Conservation (phyloP, 225 moss, liverwort and hornwort genomes). For the Physcomitrium patens region DNA sequence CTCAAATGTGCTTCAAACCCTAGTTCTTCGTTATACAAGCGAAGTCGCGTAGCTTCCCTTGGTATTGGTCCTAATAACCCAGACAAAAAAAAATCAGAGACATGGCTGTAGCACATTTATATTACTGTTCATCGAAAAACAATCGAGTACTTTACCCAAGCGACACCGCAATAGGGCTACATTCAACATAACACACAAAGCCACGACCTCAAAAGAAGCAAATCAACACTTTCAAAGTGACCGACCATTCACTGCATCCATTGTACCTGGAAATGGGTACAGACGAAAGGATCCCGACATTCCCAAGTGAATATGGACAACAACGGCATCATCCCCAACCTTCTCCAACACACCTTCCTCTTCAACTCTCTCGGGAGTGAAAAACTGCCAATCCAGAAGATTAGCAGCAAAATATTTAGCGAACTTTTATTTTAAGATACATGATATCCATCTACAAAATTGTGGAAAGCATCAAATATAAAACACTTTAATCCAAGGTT, state of each 20-base stretch:
- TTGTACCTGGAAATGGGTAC: slow-evolving; percentile 69
- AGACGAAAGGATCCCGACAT: slow-evolving; percentile 93
- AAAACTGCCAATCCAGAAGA: slow-evolving; percentile 61
- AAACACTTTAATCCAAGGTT: slow-evolving; percentile 18
- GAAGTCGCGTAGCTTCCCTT: slow-evolving; percentile 72
- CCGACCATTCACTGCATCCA: background rate
- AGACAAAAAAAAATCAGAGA: slow-evolving; percentile 7
- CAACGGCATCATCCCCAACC: slow-evolving; percentile 65
- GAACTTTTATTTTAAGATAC: background rate
- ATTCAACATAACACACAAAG: background rate
- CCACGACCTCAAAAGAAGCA: background rate
- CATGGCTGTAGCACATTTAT: slow-evolving; percentile 10
- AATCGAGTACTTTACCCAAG: background rate
- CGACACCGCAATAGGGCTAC: background rate
- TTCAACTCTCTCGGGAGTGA: slow-evolving; percentile 60
- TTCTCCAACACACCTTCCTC: slow-evolving; percentile 46
- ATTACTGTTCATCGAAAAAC: background rate
- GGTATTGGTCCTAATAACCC: slow-evolving; percentile 71
- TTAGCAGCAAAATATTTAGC: slow-evolving; percentile 10
- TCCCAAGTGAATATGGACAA: slow-evolving; percentile 87
- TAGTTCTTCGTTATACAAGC: slow-evolving; percentile 61
- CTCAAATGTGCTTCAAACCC: slow-evolving; percentile 83
- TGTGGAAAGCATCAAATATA: background rate
- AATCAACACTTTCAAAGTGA: background rate
- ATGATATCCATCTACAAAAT: background rate